Evolutionary conservation across 2,329 filamentous ascomycete genomes (phyloP).

Genomic region (Botrytis aclada): DNA sequence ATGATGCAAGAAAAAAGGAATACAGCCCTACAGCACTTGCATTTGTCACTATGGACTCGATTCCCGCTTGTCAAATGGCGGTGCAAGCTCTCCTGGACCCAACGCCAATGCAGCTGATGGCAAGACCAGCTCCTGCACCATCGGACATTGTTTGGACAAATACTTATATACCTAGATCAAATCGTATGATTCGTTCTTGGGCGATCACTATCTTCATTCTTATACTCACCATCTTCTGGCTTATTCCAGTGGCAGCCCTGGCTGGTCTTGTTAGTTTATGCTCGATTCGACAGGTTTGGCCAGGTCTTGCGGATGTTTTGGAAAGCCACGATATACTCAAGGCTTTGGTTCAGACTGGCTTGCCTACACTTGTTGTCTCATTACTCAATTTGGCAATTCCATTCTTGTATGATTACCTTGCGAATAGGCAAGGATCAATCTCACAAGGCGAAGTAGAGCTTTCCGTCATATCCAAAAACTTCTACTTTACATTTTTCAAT

Average conservation of each 20-base stretch:
- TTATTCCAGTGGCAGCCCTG: constrained; percentile 74
- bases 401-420: constrained; percentile 90
- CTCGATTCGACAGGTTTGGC: constrained; percentile 71
- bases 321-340: constrained; percentile 65
- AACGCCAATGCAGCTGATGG: constrained; percentile 78
- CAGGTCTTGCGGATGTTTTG: constrained; percentile 65
- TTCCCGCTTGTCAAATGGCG: constrained; percentile 89
- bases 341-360: constrained; percentile 78
- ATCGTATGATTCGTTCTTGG: constrained; percentile 78
- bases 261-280: constrained; percentile 79
- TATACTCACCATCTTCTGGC: constrained; percentile 83
- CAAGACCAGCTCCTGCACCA: constrained; percentile 82
- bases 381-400: constrained; percentile 86
- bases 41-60: constrained; percentile 96
- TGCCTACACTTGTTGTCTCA: constrained; percentile 82
- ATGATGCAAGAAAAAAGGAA: constrained; percentile 65
- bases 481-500: constrained; percentile 99
- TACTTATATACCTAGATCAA: constrained; percentile 74
- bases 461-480: constrained; percentile 95
- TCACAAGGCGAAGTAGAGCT: constrained; percentile 93
- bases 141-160: constrained; percentile 94
- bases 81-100: constrained; percentile 93
- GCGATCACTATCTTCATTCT: constrained; percentile 78
- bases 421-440: constrained; percentile 89
- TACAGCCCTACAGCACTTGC: constrained; percentile 80